Evolutionary conservation across 768 basidiomycete genomes (phyloP).

Genomic region (Panaeolus cyanescens): DNA sequence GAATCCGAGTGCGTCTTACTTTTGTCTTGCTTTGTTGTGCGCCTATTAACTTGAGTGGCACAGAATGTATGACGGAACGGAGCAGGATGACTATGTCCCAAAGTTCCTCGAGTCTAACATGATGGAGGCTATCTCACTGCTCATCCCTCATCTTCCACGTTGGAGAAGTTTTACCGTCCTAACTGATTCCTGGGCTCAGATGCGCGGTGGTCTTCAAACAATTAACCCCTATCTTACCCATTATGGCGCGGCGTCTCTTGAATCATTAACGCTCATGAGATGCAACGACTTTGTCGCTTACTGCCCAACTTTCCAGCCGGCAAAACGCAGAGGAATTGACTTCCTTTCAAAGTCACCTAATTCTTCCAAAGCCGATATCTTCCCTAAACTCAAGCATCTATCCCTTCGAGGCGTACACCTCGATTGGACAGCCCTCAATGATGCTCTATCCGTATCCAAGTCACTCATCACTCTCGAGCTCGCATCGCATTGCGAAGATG

Average conservation of each 20-base stretch:
- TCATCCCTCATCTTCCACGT: constrained; percentile 52
- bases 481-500: constrained; percentile 52
- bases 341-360: constrained; percentile 31
- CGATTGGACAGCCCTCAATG: constrained; percentile 48
- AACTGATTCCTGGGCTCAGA: constrained; percentile 59
- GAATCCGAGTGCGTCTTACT: constrained; percentile 44
- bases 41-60: constrained; percentile 22
- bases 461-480: constrained; percentile 41
- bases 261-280: constrained; percentile 56
- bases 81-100: neutral
- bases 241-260: constrained; percentile 42
- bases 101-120: constrained; percentile 26
- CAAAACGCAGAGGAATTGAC: constrained; percentile 32
- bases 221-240: constrained; percentile 40
- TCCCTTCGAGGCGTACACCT: constrained; percentile 59
- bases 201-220: constrained; percentile 49
- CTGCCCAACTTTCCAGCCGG: constrained; percentile 44
- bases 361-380: constrained; percentile 19
- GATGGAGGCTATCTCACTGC: constrained; percentile 41
- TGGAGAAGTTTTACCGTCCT: constrained; percentile 57
- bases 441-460: constrained; percentile 24
- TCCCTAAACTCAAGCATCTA: constrained; percentile 50
- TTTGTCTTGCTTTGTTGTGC: constrained; percentile 21
- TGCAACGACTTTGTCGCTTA: constrained; percentile 60
- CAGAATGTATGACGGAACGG: constrained; percentile 3